Base-by-base conservation (phyloP, 495 filamentous ascomycete genomes). In the Hypoxylon fragiforme region DNA sequence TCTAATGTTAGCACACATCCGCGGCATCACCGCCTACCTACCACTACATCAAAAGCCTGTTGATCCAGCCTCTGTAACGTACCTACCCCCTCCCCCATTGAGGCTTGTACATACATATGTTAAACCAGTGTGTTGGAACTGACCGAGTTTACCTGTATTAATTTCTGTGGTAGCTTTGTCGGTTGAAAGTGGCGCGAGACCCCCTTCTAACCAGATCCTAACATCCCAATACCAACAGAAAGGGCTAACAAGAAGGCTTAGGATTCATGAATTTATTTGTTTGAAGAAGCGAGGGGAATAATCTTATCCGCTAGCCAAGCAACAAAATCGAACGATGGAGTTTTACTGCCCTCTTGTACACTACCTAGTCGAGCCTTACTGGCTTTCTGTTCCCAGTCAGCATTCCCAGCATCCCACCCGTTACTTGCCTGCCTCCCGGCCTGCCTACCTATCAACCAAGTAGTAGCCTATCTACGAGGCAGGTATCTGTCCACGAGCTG, bases 1-100 rank as follows among this genome's bases (percentile, higher is more conserved):
- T 62, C 58, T 62, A 62, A 62, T 62, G 52, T 44, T 62, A 62
- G 58, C 52, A 62, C 52, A 45, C 20, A 62, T 56, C 52, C 46
- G 53, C 58, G 58, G 52, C 52, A 56, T 62, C 48, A 49, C 36
- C 45, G 57, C 45, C 36, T 14, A 18, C 15, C 16, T 14, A 4
- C 9, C 45, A 16, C 13, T 41, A 51, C 42, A 19, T 51, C 40
- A 30, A 53, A 21, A 30, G n/a, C 40, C 38, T 30, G 36, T 41
- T 21, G 46, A 50, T n/a, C 31, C 39, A 60, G 32, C 31, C 22
- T 47, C 15, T 56, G 58, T 57, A 62, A 62, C 58, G 58, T 57
- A 62, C 24, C 24, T 28, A n/a, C n/a, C 24, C 4, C 24, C 24
- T 62, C 58, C 52, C 58, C 53, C 52, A 46, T 47, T 37, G 38